A percentile compares a stretch with the other conserved stretches of the same genome.
phyloP scores from a whole-genome alignment of 192 early-diverging fungal species.

The Linnemannia schmuckeri region DNA sequence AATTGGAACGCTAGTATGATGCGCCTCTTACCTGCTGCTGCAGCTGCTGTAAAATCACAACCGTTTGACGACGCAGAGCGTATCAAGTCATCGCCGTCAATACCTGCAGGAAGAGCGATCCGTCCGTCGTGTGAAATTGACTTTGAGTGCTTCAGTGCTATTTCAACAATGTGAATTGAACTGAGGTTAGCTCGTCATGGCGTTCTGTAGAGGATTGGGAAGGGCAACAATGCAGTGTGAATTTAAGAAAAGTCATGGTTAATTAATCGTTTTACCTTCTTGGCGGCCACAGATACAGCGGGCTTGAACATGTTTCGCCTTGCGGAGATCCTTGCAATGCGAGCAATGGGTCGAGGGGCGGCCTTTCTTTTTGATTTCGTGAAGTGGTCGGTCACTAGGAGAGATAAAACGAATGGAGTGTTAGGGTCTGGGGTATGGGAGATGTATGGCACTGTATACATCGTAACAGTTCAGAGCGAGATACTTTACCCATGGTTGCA shows the following conservation, averaged over 20 bases:
- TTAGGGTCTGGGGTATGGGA: background rate
- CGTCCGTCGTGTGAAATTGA: conserved; percentile 22
- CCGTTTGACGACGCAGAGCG: background rate
- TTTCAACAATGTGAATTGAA: background rate
- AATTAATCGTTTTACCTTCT: conserved; percentile 24
- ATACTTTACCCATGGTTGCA: conserved; percentile 47
- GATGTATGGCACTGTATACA: background rate
- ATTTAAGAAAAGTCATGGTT: background rate
- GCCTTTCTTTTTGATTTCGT: conserved; percentile 78
- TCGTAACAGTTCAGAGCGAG: background rate
- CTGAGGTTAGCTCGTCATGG: background rate
- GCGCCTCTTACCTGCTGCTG: background rate
- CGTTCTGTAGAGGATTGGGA: background rate
- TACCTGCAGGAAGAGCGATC: background rate
- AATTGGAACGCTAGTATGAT: background rate
- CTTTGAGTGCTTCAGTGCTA: conserved; percentile 17
- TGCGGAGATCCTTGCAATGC: conserved; percentile 73
- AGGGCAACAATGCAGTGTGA: background rate
- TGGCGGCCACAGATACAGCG: conserved; percentile 69
- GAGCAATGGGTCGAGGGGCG: conserved; percentile 76
- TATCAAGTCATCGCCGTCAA: conserved; percentile 5
- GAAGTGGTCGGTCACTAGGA: conserved; percentile 65
- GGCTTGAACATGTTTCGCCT: conserved; percentile 74
- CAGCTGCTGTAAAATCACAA: background rate
- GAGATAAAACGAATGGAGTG: background rate